These are phyloP conservation scores for Nyssa sinensis DNA, from an alignment of 148 eudicot species.

Conservation along the genomic window DNA sequence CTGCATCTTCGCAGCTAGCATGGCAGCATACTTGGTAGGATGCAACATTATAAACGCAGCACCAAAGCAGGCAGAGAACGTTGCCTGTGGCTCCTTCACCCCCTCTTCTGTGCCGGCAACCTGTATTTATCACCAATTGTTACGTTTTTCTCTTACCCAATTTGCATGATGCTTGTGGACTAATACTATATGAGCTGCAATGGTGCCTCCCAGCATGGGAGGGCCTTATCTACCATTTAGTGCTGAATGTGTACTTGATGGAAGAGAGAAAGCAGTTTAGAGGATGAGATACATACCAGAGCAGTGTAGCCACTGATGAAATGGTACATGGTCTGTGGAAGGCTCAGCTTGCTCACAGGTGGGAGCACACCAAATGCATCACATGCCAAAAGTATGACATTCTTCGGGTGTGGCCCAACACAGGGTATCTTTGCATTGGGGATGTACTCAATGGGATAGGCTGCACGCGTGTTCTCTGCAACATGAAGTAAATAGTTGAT, in stretches of 20 bases:
- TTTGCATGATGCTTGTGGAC: no score
- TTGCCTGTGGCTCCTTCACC: conserved; percentile 70
- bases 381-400: conserved; percentile 74
- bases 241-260: background rate
- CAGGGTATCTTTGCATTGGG: conserved; percentile 78
- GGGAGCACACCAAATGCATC: conserved; percentile 88
- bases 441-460: conserved; percentile 80
- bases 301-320: conserved; percentile 92
- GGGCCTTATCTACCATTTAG: background rate
- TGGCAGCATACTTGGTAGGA: conserved; percentile 77
- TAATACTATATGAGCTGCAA: no score
- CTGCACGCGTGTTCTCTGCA: conserved; percentile 80
- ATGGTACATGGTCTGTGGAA: conserved; percentile 84
- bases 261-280: background rate
- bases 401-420: conserved; percentile 79
- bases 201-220: background rate
- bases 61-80: conserved; percentile 86
- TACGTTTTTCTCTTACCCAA: no score
- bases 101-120: conserved; percentile 84
- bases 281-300: conserved; percentile 34
- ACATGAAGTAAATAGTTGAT: background rate
- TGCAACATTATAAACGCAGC: conserved; percentile 87
- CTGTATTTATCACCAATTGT: conserved; percentile 19
- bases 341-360: conserved; percentile 77
- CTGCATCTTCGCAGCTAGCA: conserved; percentile 84